Evolutionary conservation across 768 basidiomycete genomes (phyloP).

Genomic region (Lentinus brumalis): DNA sequence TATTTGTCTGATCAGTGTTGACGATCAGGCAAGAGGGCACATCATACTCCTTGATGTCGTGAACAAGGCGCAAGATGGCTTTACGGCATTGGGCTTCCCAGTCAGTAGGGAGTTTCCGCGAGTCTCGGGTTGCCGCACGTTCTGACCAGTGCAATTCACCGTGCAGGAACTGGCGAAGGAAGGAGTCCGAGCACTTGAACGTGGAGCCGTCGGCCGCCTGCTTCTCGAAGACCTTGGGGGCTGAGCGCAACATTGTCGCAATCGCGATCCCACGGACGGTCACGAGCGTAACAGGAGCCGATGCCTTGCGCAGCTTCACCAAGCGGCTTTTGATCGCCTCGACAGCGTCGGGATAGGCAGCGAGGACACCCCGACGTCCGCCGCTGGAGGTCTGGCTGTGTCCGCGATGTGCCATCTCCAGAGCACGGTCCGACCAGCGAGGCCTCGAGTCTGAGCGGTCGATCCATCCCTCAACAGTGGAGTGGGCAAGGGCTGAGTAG

Average conservation of each 20-base stretch:
- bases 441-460: no score
- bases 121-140: conserved; percentile 34
- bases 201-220: not conserved
- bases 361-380: no score
- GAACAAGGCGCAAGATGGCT: conserved; percentile 27
- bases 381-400: no score
- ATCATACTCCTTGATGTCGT: not conserved
- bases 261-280: no score
- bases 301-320: no score
- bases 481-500: no score
- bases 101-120: conserved; percentile 37
- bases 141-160: conserved; percentile 29
- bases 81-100: conserved; percentile 22
- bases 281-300: no score
- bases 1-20: conserved; percentile 42
- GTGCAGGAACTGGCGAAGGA: conserved; percentile 26
- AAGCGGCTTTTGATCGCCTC: no score
- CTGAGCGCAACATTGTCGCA: not conserved
- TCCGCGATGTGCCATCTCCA: no score
- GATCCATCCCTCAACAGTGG: no score
- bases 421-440: no score
- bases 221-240: not conserved
- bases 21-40: conserved; percentile 7
- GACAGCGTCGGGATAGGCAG: no score
- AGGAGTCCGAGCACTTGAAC: not conserved